Percentiles rank a stretch among this genome's conserved stretches.
Conservation (phyloP, 352 stramenopile genomes). For the Phytophthora idaei region DNA sequence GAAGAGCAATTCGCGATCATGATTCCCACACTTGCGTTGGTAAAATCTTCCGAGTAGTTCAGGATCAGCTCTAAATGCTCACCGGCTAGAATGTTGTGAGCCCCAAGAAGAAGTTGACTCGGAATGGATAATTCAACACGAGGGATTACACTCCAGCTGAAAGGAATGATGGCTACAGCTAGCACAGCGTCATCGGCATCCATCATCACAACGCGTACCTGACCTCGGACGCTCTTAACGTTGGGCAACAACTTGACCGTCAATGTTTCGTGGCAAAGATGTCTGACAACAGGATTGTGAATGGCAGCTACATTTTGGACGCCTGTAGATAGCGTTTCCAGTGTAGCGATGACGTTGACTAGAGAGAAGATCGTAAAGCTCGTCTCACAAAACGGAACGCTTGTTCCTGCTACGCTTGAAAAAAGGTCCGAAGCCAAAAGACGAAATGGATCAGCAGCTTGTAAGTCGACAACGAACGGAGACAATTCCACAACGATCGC, state of each 20-base stretch:
- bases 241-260: neutral
- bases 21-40: constrained; percentile 8
- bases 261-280: constrained; percentile 16
- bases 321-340: constrained; percentile 13
- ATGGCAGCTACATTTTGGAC: constrained; percentile 9
- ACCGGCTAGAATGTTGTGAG: constrained; percentile 7
- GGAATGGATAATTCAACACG: neutral
- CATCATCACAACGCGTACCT: constrained; percentile 7
- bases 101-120: constrained; percentile 21
- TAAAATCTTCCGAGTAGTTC: constrained; percentile 9
- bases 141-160: constrained; percentile 18
- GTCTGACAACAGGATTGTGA: constrained; percentile 6
- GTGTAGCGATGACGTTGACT: constrained; percentile 6
- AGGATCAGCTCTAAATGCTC: constrained; percentile 15
- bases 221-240: neutral
- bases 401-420: neutral
- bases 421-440: constrained; percentile 11
- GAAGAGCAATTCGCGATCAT: constrained; percentile 20
- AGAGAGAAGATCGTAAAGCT: constrained; percentile 16
- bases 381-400: constrained; percentile 11
- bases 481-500: constrained; percentile 4
- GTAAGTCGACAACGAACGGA: constrained; percentile 14
- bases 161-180: constrained; percentile 7
- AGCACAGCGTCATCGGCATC: neutral
- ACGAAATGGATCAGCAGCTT: constrained; percentile 7